Evolutionary conservation across 768 basidiomycete species (phyloP), one percentile per base, ranked within the genome.

Genomic region (Tricholoma hemisulphureum): DNA sequence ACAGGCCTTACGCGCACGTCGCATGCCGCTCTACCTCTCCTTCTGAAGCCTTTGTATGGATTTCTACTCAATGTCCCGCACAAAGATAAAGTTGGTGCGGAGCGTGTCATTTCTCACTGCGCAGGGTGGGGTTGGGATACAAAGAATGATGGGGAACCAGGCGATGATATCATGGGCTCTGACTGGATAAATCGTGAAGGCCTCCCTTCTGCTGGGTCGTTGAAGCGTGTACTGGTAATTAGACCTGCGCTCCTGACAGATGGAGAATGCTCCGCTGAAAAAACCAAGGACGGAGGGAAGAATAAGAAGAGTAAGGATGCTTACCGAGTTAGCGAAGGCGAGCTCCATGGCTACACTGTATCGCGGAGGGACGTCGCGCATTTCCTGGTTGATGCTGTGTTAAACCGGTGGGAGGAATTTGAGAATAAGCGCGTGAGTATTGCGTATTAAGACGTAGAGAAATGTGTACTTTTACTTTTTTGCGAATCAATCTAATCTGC

Each of bases 321-420:
- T 0, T 87, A 87, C 66, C 63, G 72, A 24, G 76, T 77, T 14
- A 71, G 68, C 9, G 80, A 75, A 26, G 72, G 65, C 11, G 76
- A 81, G 16, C 4, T 81, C 10, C 64, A 67, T 2, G 73, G 72
- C 6, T 88, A 77, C 63, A 79, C 77, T 20, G 65, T 89, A 5
- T 84, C 85, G 28, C 77, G 87, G 65, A 76, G 73, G 63, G 87
- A 88, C 64, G 83, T 85, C 1, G 84, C 82, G 0, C 84, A 88
- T 71, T 88, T 88, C 68, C 62, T 88, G 10, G 80, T 77, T 3
- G 80, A 86, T 39, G 74, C 68, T 0, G 62, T 79, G 23, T 51
- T 75, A 18, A 70, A 71, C 51, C 63, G 77, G 21, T 86, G 87
- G 87, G 65, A 75, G 7, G 72, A 82, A 49, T 85, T 75, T 74